phyloP scores from a whole-genome alignment of 2,329 filamentous ascomycete genomes.

The Epichloe amarillans region DNA sequence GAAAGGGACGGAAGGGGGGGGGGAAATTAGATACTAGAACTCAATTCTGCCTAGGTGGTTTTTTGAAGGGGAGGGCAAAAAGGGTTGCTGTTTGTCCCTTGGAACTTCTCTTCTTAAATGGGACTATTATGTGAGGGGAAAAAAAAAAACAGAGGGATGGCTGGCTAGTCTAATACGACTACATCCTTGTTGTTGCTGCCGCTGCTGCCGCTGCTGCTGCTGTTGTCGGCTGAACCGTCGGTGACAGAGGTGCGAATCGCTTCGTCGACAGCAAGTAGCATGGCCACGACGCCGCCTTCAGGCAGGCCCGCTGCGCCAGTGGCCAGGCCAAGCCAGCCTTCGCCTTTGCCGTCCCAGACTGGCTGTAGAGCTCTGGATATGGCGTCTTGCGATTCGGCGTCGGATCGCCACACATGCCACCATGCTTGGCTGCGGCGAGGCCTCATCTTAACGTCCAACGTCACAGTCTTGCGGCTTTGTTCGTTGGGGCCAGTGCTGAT shows the following conservation, averaged over 20 bases:
- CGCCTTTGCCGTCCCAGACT: constrained; percentile 31
- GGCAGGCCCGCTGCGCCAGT: constrained; percentile 32
- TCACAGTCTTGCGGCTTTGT: constrained; percentile 20
- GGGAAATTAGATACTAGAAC: no score
- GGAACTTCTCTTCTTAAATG: neutral
- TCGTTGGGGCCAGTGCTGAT: constrained; percentile 17
- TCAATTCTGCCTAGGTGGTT: no score
- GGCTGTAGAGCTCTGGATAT: constrained; percentile 27
- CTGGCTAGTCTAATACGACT: constrained; percentile 8
- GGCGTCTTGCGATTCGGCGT: constrained; percentile 15
- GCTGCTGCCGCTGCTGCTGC: neutral
- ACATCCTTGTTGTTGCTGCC: neutral
- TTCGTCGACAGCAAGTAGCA: constrained; percentile 35
- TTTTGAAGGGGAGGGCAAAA: no score
- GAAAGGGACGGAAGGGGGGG: neutral
- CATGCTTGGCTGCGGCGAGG: constrained; percentile 32
- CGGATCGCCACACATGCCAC: constrained; percentile 36
- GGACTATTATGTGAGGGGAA: neutral
- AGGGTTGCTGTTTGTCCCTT: no score
- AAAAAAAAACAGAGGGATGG: neutral
- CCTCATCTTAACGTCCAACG: constrained; percentile 38
- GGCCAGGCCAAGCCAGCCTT: constrained; percentile 34
- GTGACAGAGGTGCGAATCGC: constrained; percentile 23
- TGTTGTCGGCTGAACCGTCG: neutral
- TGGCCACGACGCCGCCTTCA: constrained; percentile 27